Evolutionary conservation across 83 land plant species (phyloP).

Genomic region (Thuja plicata): DNA sequence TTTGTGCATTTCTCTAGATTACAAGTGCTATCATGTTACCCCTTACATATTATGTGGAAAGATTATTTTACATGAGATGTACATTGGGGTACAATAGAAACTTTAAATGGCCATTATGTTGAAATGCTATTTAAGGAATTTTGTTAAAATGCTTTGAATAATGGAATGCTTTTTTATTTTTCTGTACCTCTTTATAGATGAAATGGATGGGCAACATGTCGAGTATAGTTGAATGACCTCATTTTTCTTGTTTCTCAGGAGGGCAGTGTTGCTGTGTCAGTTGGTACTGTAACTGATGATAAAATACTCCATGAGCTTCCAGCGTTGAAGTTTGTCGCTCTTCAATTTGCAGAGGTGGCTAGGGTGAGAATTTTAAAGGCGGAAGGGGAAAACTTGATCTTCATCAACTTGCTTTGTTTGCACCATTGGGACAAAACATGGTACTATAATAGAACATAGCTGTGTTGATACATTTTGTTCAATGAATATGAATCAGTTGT

Average conservation of each 20-base stretch:
- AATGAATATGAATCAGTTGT: neutral
- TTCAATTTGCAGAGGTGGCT: conserved; percentile 75
- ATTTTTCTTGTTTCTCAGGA: conserved; percentile 32
- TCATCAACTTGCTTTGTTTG: conserved; percentile 73
- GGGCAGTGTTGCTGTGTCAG: conserved; percentile 68
- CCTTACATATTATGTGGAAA: neutral
- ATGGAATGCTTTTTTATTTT: neutral
- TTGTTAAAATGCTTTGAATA: neutral
- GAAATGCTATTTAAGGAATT: neutral
- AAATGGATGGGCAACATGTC: neutral
- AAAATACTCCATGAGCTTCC: conserved; percentile 62
- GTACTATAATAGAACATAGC: conserved; percentile 25
- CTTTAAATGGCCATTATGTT: neutral
- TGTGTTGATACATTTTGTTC: neutral
- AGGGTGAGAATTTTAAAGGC: conserved; percentile 74
- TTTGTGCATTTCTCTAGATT: too few species aligned
- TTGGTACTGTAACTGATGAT: conserved; percentile 83
- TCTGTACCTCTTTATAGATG: neutral
- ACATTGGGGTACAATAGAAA: neutral
- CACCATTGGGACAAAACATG: conserved; percentile 83
- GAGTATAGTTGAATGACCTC: neutral
- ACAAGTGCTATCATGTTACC: too few species aligned
- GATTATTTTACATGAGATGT: neutral
- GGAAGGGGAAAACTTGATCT: conserved; percentile 80
- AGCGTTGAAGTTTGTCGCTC: conserved; percentile 65